These are phyloP conservation scores for Acanthamoeba sp. DNA, from an alignment of 208 protist species.

Conservation along the genomic window DNA sequence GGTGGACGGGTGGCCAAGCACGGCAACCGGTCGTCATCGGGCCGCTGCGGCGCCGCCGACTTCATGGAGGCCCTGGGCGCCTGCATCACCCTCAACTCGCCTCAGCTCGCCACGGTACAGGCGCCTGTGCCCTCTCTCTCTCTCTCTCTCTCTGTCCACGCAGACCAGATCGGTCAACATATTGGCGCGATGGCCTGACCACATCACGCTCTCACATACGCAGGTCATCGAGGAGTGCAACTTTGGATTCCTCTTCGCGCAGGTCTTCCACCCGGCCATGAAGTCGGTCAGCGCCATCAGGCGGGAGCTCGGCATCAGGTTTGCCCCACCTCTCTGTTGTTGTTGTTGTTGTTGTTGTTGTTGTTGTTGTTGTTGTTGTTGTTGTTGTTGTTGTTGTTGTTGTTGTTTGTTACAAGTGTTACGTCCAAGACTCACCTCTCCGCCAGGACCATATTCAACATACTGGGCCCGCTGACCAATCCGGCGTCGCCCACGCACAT, in stretches of 20 bases:
- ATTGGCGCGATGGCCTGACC: too few relatives aligned
- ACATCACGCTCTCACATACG: too few relatives aligned
- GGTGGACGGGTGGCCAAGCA: slow-evolving; percentile 72
- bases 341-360: too few relatives aligned
- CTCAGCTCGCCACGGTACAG: background rate
- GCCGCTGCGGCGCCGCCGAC: slow-evolving; percentile 52
- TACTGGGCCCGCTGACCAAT: slow-evolving; percentile 60
- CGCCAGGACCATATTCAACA: slow-evolving; percentile 66
- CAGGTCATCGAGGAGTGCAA: slow-evolving; percentile 58
- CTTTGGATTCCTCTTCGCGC: slow-evolving; percentile 71
- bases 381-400: too few relatives aligned
- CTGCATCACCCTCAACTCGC: background rate
- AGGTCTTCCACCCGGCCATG: slow-evolving; percentile 70
- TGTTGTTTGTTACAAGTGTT: too few relatives aligned
- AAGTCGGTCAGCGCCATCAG: slow-evolving; percentile 31
- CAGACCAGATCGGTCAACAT: too few relatives aligned
- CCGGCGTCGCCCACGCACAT: slow-evolving; percentile 55
- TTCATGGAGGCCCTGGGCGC: slow-evolving; percentile 70
- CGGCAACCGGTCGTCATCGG: slow-evolving; percentile 66
- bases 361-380: too few relatives aligned
- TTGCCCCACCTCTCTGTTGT: too few relatives aligned
- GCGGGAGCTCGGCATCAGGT: slow-evolving; percentile 50
- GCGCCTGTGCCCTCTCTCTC: background rate
- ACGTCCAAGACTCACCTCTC: too few relatives aligned
- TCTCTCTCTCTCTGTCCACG: too few relatives aligned